Evolutionary conservation across 345 rosid genomes (phyloP), one percentile per base, ranked within the genome.

Genomic region (Psidium friedrichsthalianum): DNA sequence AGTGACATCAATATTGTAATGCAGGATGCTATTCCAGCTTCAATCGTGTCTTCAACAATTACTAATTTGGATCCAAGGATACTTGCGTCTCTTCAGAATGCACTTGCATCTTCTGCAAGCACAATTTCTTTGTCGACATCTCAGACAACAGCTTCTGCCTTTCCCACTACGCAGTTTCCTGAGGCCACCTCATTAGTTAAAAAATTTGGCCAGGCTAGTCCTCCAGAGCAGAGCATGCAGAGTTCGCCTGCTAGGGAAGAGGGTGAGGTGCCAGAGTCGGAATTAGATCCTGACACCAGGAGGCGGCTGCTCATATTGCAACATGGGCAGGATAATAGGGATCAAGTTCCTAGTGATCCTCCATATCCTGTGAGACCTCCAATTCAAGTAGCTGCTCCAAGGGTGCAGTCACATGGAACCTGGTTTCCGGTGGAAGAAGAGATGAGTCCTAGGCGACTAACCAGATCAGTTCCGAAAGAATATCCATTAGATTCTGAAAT

Each of bases 241-340:
- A 91, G 89, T 91, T 98, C 99, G 87, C 99, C 98, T 64, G 98
- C 95, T 78, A 93, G 99, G 88, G 99, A 96, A 92, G 99, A 98
- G 90, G 99, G 99, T 61, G 99, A 98, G 91, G 98, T 96, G 74
- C 99, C 98, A 56, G 99, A 95, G 91, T 96, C 99, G 82, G 99
- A 98, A 89, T 87, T 98, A 88, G 99, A 98, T 92, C 99, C 99
- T 52, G 96, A 95, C 91, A 96, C 98, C 40, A 91, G 99, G 89
- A 94, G 99, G 93, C 89, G 98, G 89, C 98, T 98, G 86, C 98
- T 98, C 86, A 96, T 98, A 91, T 93, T 98, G 92, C 98, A 98
- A 88, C 98, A 98, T 81, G 99, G 99, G 87, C 97, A 95, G 91
- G 99, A 98, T 93, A 88, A 88, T 42, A 94, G 98, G 92, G 99